These are phyloP conservation scores for Hibiscus mutabilis DNA, from an alignment of 345 rosid species.

Conservation along the genomic window DNA sequence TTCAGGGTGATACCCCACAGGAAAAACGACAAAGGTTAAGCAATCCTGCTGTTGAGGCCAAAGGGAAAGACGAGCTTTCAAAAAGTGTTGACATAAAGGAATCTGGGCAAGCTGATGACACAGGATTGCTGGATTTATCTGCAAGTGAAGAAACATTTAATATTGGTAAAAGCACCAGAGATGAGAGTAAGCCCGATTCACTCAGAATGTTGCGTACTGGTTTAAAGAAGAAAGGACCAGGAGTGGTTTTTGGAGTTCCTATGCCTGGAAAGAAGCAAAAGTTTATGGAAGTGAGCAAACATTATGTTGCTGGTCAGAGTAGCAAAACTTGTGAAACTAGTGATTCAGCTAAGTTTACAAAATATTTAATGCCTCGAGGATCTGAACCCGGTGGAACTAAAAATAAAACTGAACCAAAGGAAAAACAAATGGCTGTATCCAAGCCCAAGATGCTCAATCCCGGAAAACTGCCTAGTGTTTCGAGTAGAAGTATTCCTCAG, in stretches of 20 bases:
- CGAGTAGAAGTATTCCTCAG: conserved; percentile 40
- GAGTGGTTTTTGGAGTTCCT: conserved; percentile 79
- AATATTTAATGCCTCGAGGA: conserved; percentile 60
- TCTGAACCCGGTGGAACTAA: conserved; percentile 58
- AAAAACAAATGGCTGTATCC: conserved; percentile 40
- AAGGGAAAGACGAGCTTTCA: conserved; percentile 41
- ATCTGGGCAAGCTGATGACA: conserved; percentile 38
- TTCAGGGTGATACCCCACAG: conserved; percentile 82
- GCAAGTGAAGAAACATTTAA: conserved; percentile 55
- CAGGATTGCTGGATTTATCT: conserved; percentile 43
- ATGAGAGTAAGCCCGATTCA: conserved; percentile 41
- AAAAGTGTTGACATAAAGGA: conserved; percentile 28
- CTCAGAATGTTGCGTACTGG: conserved; percentile 64
- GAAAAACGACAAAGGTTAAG: conserved; percentile 65
- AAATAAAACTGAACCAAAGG: conserved; percentile 47
- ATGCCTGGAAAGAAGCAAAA: conserved; percentile 97
- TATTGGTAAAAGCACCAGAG: conserved; percentile 54
- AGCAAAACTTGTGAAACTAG: conserved; percentile 38
- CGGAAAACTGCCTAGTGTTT: conserved; percentile 40
- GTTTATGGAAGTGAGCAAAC: conserved; percentile 98
- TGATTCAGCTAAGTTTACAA: conserved; percentile 58
- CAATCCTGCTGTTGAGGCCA: conserved; percentile 35
- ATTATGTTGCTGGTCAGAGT: conserved; percentile 53
- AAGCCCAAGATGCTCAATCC: conserved; percentile 57
- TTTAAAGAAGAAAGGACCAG: conserved; percentile 78